Base-by-base conservation (phyloP, 208 protist genomes). In the Herpetomonas samuelpessoai region DNA sequence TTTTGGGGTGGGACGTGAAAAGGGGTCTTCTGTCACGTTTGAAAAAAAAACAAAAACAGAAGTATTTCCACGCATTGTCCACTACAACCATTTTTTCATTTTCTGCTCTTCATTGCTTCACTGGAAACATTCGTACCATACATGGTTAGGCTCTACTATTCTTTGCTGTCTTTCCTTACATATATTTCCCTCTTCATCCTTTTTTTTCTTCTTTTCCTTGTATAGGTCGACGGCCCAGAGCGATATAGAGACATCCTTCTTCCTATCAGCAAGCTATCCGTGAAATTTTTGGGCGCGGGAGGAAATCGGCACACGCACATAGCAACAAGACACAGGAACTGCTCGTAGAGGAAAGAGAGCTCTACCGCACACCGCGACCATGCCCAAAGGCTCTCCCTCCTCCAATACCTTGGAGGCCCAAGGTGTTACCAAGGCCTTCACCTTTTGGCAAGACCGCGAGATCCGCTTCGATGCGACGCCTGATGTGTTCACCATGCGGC, bases 391-490 rank as follows among this genome's bases (percentile, higher is more conserved):
- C 19, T 58, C 10, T 19, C 29, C 69, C 18, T 22, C 21, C 12
- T 10, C 7, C 10, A 7, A 7, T 6, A 19, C 46, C 7, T 19
- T 51, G 44, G 6, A 51, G 29, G 62, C 63, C n/a, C 68, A 70
- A 16, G 58, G 64, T 19, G 71, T 88, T 27, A 65, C 45, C 21
- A 81, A 82, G 35, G 31, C 44, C 18, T 83, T 86, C 45, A 66
- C 64, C 53, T 86, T 98, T 29, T 98, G 96, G 97, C 88, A 98
- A 38, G 97, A 99, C 71, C 76, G 90, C 19, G 96, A 98, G 62
- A 96, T 98, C 21, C 87, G 93, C 41, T 98, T 98, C 71, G 96
- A 98, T 64, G 53, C 86, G 3, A 7, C 58, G 0, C 0, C 49
- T 10, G 21, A 39, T 16, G 74, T 83, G 12, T 58, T 98, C 24